Base-by-base conservation (phyloP, 139 green algal genomes). In the Microglena sp. region DNA sequence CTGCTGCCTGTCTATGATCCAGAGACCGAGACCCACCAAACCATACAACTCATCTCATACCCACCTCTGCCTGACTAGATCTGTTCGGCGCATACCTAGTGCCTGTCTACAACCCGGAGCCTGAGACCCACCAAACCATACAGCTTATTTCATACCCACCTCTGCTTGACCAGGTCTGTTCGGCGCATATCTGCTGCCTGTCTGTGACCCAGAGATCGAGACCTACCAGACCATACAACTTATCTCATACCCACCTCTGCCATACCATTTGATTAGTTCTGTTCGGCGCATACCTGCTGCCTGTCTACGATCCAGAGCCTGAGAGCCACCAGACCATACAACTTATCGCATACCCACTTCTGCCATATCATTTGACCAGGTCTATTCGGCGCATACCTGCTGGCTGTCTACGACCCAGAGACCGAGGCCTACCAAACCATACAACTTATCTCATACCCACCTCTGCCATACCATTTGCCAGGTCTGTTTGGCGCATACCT, bases 401-500 rank as follows among this genome's bases (percentile, higher is more conserved):
- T 98, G 58, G 92, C 90, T 1, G 79, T 94, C 15, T 96, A 95
- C 71, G 82, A 77, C 79, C 87, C 32, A 87, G 77, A 45, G 18
- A 74, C 28, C 0, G 91, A 98, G 70, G 69, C 87, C 67, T 96
- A 89, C 71, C 45, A 78, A 72, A 90, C 82, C 70, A 94, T 98
- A 50, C 40, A 8, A 50, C 40, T 15, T n/a, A n/a, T 50, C 8
- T 15, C 40, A 50, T n/a, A 8, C 40, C 8, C 15, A 50, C 40
- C 40, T 15, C 40, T n/a, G 40, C 40, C n/a, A n/a, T n/a, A n/a
- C n/a, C n/a, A n/a, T n/a, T n/a, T n/a, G n/a, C 40, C 40, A 11
- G 89, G 77, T 75, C 82, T 96, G 61, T 97, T 87, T 69, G 93
- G 92, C 3, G 87, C 91, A 0, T 98, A 87, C 77, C 78, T 99